A percentile compares a stretch with the other conserved stretches of the same genome.
Evolutionary conservation across 2,329 filamentous ascomycete genomes (phyloP).

Genomic region (Aspergillus clavatus): DNA sequence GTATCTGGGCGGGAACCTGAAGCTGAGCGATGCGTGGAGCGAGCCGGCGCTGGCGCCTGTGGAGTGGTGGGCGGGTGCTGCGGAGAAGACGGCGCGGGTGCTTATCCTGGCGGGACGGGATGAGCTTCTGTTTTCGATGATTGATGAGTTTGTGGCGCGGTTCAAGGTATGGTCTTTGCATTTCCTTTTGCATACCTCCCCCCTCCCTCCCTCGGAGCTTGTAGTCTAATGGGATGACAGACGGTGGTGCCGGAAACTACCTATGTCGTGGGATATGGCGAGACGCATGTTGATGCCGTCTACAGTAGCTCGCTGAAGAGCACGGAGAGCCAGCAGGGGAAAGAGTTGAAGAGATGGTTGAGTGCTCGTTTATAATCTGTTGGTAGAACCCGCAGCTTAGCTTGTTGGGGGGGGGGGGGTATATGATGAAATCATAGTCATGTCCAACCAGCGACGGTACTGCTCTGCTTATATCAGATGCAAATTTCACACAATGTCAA

Average conservation of each 20-base stretch:
- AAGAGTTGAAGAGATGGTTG: slow-evolving; percentile 27
- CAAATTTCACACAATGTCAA: no score
- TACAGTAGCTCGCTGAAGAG: slow-evolving; percentile 18
- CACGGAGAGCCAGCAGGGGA: slow-evolving; percentile 23
- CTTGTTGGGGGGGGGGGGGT: background rate
- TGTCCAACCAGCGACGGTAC: no score
- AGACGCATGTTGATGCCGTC: slow-evolving; percentile 28
- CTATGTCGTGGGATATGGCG: slow-evolving; percentile 24
- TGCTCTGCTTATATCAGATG: background rate
- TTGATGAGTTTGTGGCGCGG: slow-evolving; percentile 30
- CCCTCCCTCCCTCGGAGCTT: background rate
- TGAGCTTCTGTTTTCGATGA: slow-evolving; percentile 47
- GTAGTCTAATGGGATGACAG: slow-evolving; percentile 11
- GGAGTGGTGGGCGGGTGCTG: slow-evolving; percentile 50
- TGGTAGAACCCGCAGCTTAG: no score
- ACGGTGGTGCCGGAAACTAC: slow-evolving; percentile 26
- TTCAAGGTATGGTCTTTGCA: slow-evolving; percentile 23
- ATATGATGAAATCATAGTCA: no score
- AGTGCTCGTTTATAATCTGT: slow-evolving; percentile 22
- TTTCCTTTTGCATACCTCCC: background rate
- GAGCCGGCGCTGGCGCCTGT: slow-evolving; percentile 45
- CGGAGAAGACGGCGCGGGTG: slow-evolving; percentile 41
- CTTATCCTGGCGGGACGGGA: slow-evolving; percentile 50
- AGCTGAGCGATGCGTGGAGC: slow-evolving; percentile 45
- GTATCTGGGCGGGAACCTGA: slow-evolving; percentile 38